Evolutionary conservation across 179 eudicot species (phyloP).

Genomic region (Camellia oleifera): DNA sequence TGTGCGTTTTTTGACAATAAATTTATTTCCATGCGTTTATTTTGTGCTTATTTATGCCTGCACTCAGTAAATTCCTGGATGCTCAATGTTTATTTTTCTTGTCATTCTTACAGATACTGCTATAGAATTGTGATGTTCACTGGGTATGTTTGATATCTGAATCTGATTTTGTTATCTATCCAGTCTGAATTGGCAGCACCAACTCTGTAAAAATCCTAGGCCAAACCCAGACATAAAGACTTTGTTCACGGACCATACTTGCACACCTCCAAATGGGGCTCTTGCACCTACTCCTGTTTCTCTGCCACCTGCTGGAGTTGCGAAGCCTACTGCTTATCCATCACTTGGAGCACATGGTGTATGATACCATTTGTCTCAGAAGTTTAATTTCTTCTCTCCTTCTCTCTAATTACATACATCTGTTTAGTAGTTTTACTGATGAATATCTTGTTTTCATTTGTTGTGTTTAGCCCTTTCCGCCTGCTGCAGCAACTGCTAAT

Average conservation of each 20-base stretch:
- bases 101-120: neutral
- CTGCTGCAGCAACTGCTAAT: conserved; percentile 72
- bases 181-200: conserved; percentile 98
- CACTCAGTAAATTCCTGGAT: too few relatives aligned
- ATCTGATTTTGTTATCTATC: conserved; percentile 22
- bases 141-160: neutral
- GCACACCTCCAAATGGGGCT: conserved; percentile 75
- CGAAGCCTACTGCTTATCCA: conserved; percentile 67
- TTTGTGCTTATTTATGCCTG: neutral
- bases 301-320: conserved; percentile 66
- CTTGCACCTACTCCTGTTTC: conserved; percentile 65
- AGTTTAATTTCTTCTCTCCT: neutral
- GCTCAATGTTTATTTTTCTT: neutral
- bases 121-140: neutral
- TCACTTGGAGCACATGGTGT: conserved; percentile 83
- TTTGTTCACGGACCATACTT: conserved; percentile 71
- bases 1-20: neutral
- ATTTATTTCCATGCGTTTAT: neutral
- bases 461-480: conserved; percentile 75
- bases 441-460: conserved; percentile 12
- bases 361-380: conserved; percentile 21
- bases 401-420: neutral
- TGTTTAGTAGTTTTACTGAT: neutral
- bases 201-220: conserved; percentile 88
- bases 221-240: conserved; percentile 89